A percentile compares a stretch with the other conserved stretches of the same genome.
Evolutionary conservation across 495 filamentous ascomycete genomes (phyloP).

Genomic region (Lasiosphaeria miniovina): DNA sequence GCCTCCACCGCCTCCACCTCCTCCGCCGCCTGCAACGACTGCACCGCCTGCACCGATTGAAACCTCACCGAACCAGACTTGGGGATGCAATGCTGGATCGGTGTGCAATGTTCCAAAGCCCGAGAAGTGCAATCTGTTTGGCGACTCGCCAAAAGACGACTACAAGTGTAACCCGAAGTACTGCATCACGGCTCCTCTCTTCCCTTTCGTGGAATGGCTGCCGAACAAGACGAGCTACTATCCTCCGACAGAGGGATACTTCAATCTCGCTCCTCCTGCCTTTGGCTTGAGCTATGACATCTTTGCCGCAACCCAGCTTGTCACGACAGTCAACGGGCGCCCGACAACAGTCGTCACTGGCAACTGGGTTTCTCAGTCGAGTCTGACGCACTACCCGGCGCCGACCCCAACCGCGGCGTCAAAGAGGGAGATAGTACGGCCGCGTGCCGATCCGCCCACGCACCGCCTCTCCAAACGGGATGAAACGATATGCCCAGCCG

Average conservation of each 20-base stretch:
- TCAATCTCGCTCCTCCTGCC: conserved; percentile 58
- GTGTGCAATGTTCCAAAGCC: conserved; percentile 54
- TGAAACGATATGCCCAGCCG: conserved; percentile 34
- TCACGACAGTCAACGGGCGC: conserved; percentile 19
- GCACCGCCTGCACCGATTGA: background rate
- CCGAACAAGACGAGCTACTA: conserved; percentile 45
- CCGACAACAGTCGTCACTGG: conserved; percentile 40
- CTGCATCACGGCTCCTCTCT: conserved; percentile 50
- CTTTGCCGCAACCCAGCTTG: conserved; percentile 42
- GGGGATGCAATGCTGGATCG: conserved; percentile 62
- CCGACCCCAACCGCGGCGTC: conserved; percentile 17
- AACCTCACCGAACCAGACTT: conserved; percentile 39
- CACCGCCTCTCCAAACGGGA: conserved; percentile 33
- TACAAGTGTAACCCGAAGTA: conserved; percentile 55
- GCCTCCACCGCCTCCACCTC: conserved; percentile 6
- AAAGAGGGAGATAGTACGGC: background rate
- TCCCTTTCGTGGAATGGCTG: conserved; percentile 40
- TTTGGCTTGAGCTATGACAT: conserved; percentile 65
- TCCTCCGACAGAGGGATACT: conserved; percentile 55
- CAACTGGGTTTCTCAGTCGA: conserved; percentile 45
- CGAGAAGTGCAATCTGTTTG: conserved; percentile 51
- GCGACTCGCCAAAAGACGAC: conserved; percentile 46
- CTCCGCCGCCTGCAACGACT: conserved; percentile 11
- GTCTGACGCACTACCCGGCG: conserved; percentile 37
- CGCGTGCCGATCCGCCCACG: background rate